Evolutionary conservation across 345 rosid species (phyloP).

Genomic region (Aurinia saxatilis): DNA sequence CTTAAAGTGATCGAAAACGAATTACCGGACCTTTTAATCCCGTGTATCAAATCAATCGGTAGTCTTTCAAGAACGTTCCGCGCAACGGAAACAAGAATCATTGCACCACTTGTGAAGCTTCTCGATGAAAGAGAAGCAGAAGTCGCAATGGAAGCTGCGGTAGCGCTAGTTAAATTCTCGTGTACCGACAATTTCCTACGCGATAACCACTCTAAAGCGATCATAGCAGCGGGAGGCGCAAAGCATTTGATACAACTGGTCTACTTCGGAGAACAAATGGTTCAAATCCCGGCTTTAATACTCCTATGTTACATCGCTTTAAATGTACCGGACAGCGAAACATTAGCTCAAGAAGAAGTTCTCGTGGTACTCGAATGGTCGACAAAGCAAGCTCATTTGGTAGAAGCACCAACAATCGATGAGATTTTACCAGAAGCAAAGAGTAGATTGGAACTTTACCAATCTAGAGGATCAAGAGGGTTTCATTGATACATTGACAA

Average conservation of each 20-base stretch:
- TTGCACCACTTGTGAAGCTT: slow-evolving; percentile 58
- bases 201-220: slow-evolving; percentile 49
- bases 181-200: slow-evolving; percentile 50
- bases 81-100: slow-evolving; percentile 54
- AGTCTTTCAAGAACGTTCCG: slow-evolving; percentile 75
- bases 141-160: slow-evolving; percentile 46
- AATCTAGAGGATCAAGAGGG: slow-evolving; percentile 65
- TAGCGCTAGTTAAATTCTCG: slow-evolving; percentile 58
- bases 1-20: slow-evolving; percentile 43
- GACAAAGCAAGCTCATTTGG: slow-evolving; percentile 54
- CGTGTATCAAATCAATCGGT: slow-evolving; percentile 59
- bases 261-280: slow-evolving; percentile 58
- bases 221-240: slow-evolving; percentile 51
- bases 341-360: slow-evolving; percentile 64
- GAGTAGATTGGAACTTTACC: slow-evolving; percentile 62
- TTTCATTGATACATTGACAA: too few species aligned
- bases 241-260: slow-evolving; percentile 55
- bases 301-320: slow-evolving; percentile 45
- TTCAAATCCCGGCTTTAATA: slow-evolving; percentile 50
- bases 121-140: slow-evolving; percentile 61
- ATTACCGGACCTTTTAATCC: slow-evolving; percentile 43
- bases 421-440: slow-evolving; percentile 58
- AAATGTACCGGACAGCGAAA: slow-evolving; percentile 54
- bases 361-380: slow-evolving; percentile 73
- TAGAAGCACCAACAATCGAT: slow-evolving; percentile 35